Evolutionary conservation across 2,329 filamentous ascomycete genomes (phyloP).

Genomic region (Diplodia sapinea): DNA sequence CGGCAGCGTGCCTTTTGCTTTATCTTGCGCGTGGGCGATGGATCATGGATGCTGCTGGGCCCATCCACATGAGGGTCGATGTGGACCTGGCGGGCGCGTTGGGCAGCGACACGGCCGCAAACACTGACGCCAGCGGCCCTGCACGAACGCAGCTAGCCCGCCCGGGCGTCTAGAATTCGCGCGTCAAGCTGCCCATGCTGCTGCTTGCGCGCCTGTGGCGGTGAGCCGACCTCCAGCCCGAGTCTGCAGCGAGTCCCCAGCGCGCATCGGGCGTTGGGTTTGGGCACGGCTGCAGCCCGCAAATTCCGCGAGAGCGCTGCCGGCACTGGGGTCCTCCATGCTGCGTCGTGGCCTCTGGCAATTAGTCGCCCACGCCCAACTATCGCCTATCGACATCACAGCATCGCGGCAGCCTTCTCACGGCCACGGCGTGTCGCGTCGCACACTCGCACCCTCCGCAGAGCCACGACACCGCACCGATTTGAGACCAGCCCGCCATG

Average conservation of each 20-base stretch:
- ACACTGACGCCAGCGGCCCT: conserved; percentile 29
- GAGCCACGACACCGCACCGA: neutral
- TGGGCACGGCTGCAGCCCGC: conserved; percentile 28
- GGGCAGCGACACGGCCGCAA: conserved; percentile 30
- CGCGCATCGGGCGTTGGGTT: conserved; percentile 9
- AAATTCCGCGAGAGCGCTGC: conserved; percentile 1
- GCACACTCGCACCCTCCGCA: conserved; percentile 1
- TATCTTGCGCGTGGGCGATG: conserved; percentile 23
- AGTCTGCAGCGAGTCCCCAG: conserved; percentile 2
- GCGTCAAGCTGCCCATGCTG: conserved; percentile 10
- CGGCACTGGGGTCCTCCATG: conserved; percentile 13
- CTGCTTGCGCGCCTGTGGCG: conserved; percentile 22
- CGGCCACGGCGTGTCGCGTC: neutral
- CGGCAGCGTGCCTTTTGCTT: conserved; percentile 25
- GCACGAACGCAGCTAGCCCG: conserved; percentile 26
- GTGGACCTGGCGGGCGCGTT: conserved; percentile 26
- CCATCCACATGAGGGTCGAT: conserved; percentile 25
- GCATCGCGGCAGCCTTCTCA: neutral
- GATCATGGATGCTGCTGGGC: conserved; percentile 28
- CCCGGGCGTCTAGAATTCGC: conserved; percentile 23
- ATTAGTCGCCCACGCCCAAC: conserved; percentile 21
- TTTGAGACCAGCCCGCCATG: neutral
- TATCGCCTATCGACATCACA: neutral
- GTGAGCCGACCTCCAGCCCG: conserved; percentile 12
- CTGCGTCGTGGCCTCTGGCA: conserved; percentile 24